A percentile compares a stretch with the other conserved stretches of the same genome.
Evolutionary conservation across 2,329 filamentous ascomycete species (phyloP).

Genomic region (Calonectria pseudoturangicola): DNA sequence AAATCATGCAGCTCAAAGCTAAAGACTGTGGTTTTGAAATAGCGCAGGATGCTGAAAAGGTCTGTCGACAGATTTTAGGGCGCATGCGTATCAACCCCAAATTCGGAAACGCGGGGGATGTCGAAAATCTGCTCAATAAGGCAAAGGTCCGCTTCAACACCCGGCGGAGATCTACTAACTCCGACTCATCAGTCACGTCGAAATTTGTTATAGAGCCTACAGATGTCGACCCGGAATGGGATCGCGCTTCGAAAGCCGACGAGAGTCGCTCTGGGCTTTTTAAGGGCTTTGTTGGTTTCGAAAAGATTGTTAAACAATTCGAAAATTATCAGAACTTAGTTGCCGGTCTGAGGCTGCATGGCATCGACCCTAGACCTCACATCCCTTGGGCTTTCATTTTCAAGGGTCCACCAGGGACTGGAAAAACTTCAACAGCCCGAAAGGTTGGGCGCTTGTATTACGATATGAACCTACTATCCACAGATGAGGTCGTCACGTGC

Average conservation of each 20-base stretch:
- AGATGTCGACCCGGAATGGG: background rate
- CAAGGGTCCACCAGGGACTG: background rate
- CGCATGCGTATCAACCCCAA: background rate
- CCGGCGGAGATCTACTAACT: background rate
- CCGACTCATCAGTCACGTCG: too few species aligned
- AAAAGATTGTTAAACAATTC: background rate
- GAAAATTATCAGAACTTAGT: background rate
- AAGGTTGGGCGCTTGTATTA: background rate
- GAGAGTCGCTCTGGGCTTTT: background rate
- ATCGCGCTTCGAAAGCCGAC: background rate
- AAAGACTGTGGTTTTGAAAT: background rate
- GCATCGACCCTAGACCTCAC: background rate
- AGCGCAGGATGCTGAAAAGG: background rate
- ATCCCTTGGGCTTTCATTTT: background rate
- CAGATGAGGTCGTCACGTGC: background rate
- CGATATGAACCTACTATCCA: background rate
- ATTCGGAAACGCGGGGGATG: background rate
- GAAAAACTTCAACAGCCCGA: background rate
- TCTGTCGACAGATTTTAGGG: background rate
- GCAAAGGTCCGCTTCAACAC: background rate
- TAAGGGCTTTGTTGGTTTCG: background rate
- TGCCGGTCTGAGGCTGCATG: background rate
- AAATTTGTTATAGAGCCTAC: background rate
- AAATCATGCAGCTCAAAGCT: background rate
- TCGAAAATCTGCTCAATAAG: background rate